Base-by-base conservation (phyloP, 768 basidiomycete species). In the Lentinula boryana region DNA sequence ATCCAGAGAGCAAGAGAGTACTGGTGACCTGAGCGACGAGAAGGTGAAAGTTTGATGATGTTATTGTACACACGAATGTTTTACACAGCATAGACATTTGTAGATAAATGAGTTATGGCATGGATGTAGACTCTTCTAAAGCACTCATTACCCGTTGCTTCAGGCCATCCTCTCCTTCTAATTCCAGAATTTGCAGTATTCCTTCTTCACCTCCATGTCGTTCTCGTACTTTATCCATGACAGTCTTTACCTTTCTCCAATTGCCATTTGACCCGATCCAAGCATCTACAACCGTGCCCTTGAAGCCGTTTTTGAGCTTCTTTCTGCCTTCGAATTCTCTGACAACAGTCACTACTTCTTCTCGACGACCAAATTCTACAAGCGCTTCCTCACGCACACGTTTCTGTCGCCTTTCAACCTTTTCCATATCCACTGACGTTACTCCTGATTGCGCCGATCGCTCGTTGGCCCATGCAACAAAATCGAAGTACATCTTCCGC, bases 401-500 rank as follows among this genome's bases (percentile, higher is more conserved):
- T 56, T 66, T 59, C 53, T 64, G 59, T 67, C 61, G 70, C 59
- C 61, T 70, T 66, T 40, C 65, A 49, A 55, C 67, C 61, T 56
- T 38, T 32, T 36, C 56, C 31, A 68, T 60, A 18, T 63, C 59
- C 7, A 58, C 62, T 44, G 63, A 60, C 8, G 68, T 23, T 7
- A 62, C 55, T 0, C 36, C 35, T 18, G 57, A 33, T 51, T 63
- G 51, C 54, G 60, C 60, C 12, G 50, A 18, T 60, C 65, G 68
- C 43, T 67, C 69, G 33, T 74, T 67, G 9, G 75, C 80, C 79
- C 80, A 88, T 7, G 72, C 64, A 4, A 85, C 71, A 59, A 89
- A 90, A 53, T 81, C 78, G 9, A 71, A 68, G 65, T 86, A 88
- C 86, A 89, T 86, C 43, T 64, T 71, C 16, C 88, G 78, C 16